Evolutionary conservation across 257 asterid species (phyloP).

Genomic region (Jasminum sambac): DNA sequence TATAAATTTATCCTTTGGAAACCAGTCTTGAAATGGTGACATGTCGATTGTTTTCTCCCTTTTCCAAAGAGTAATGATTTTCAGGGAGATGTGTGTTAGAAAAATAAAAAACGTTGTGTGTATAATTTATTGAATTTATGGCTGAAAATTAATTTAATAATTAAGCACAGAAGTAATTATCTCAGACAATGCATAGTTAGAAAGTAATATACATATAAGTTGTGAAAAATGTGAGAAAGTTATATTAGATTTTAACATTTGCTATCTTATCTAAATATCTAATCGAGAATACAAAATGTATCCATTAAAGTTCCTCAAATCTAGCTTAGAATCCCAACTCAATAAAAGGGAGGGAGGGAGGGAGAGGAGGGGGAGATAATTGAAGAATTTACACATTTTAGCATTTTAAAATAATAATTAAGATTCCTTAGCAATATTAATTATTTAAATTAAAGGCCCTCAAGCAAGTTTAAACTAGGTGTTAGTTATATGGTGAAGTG

Average conservation of each 20-base stretch:
- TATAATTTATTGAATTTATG: no score
- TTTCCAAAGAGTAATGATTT: no score
- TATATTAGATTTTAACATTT: no score
- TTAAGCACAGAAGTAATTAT: no score
- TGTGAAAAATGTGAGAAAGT: no score
- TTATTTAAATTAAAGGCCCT: not conserved
- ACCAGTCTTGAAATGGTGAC: not conserved
- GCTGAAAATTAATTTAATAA: no score
- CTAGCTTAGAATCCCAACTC: not conserved
- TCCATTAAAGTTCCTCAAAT: not conserved
- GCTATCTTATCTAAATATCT: not conserved
- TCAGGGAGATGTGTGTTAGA: no score
- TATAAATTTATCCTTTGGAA: not conserved
- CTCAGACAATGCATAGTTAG: no score
- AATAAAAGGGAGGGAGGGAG: no score
- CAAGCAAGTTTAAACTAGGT: not conserved
- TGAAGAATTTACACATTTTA: not conserved
- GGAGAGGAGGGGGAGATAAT: not conserved
- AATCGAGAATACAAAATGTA: not conserved
- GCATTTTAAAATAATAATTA: no score
- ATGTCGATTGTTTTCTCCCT: no score
- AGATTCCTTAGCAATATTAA: not conserved
- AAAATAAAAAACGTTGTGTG: no score
- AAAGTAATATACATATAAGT: not conserved
- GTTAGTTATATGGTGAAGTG: not conserved